Evolutionary conservation across 1,284 basidiomycete genomes (phyloP), one percentile per base, ranked within the genome.

Genomic region (Takashimella koratensis): DNA sequence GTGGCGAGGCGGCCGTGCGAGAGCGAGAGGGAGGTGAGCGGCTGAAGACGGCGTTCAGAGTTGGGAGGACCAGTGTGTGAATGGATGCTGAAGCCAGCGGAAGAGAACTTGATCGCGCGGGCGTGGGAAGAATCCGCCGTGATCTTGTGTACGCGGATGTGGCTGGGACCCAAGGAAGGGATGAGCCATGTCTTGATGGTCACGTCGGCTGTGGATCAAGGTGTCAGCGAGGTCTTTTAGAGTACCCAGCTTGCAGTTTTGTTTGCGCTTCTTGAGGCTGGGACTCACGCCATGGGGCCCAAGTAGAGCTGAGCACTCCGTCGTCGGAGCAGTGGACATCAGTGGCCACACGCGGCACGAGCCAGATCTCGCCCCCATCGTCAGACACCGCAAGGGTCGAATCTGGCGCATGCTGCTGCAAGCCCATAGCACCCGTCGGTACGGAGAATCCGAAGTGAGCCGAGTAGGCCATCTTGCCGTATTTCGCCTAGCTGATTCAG

Each of bases 401-500:
- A 69, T 88, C 86, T 0, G 80, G 84, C 5, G 81, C 84, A 22
- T 83, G 78, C 66, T 87, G 85, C 58, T 86, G 83, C 46, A 87
- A 80, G 3, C 82, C 83, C 27, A 81, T 78, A 60, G 78, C 73
- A 5, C 85, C 85, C 0, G 82, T 81, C 6, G 85, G 84, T 3
- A 87, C 84, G 58, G 83, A 85, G 73, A 87, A 88, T 3, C 86
- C 86, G 62, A 88, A 87, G 3, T 84, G 81, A 30, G 83, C 81
- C 2, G 83, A 85, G 69, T 88, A 88, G 1, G 84, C 84, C 52
- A 86, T 78, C 69, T 87, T 87, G 52, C 86, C 86, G 73, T 88
- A 88, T 68, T 88, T 88, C 26, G 85, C 84, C n/a, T 61, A 25
- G 5, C 5, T 22, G 6, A 21, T 13, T 49, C 20, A 46, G 16